Base-by-base conservation (phyloP, 2,329 filamentous ascomycete species). In the Arthrocladium fulminans region DNA sequence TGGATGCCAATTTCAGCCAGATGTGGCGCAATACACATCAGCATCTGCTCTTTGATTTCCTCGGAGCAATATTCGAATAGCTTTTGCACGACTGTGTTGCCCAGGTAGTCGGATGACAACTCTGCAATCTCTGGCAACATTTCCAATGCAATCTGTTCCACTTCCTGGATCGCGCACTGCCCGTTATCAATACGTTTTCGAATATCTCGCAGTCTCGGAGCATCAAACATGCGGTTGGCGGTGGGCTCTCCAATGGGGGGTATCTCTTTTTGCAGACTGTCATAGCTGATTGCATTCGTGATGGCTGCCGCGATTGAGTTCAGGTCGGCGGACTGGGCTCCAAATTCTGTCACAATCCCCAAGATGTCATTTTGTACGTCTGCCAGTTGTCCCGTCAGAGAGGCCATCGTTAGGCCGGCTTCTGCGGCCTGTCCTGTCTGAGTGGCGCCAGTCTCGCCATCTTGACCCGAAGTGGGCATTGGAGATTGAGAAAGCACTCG, bases 1-100 rank as follows among this genome's bases (percentile, higher is more conserved):
- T 98, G 92, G 6, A 96, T 83, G 59, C 92, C 92, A 67, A 97
- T 96, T 68, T 97, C 89, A 22, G 90, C 88, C 64, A 97, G 78
- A 63, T 96, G 89, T 50, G 90, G 89, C 2, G 86, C 81, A 60
- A 98, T 94, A 62, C 89, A 81, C 12, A 73, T 69, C 50, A 98
- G 73, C 92, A 98, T 97, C 49, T 85, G 83, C 65, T 96, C 88
- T 59, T 94, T 89, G 35, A 90, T 80, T 35, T 81, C 74, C 64
- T 97, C 90, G 0, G 88, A 92, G 71, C 92, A 97, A 69, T 87
- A 88, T 66, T 98, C 90, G 62, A 98, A 98, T 39, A 98, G 74
- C 69, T 98, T 98, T 70, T 98, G 92, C 15, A 98, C 90, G n/a
- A 98, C 92, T 0, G 92, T 98, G 70, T 98, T 98, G 59, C 92